These are phyloP conservation scores for Lactarius evosmus DNA, from an alignment of 768 basidiomycete genomes.

Conservation along the genomic window DNA sequence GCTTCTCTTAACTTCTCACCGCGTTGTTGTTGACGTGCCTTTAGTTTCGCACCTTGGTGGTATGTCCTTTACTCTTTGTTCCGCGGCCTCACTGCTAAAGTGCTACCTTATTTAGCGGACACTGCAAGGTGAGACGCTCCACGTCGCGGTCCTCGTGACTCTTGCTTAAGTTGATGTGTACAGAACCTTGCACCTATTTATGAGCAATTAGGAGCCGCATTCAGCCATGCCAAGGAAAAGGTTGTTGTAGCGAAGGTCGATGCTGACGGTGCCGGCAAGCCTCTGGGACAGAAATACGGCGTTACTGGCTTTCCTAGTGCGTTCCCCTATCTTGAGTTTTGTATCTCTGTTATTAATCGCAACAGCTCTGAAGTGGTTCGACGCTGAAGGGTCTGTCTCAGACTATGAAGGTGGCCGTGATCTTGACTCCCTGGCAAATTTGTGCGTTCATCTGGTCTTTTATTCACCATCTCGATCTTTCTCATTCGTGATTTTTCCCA, in stretches of 20 bases:
- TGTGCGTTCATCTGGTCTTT: slow-evolving; percentile 47
- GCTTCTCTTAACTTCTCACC: background rate
- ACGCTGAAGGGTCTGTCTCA: slow-evolving; percentile 52
- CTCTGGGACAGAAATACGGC: slow-evolving; percentile 71
- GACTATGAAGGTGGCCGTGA: slow-evolving; percentile 79
- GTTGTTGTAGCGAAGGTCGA: slow-evolving; percentile 90
- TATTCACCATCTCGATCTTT: slow-evolving; percentile 3
- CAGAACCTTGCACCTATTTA: slow-evolving; percentile 87
- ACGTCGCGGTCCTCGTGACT: background rate
- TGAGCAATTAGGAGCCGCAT: slow-evolving; percentile 89
- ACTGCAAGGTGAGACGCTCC: slow-evolving; percentile 66
- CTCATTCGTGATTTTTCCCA: slow-evolving; percentile 33
- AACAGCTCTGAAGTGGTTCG: slow-evolving; percentile 89
- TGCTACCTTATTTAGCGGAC: slow-evolving; percentile 49
- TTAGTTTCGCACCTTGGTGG: slow-evolving; percentile 89
- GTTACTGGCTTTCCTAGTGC: slow-evolving; percentile 85
- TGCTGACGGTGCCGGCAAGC: slow-evolving; percentile 81
- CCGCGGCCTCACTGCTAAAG: background rate
- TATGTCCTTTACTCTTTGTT: slow-evolving; percentile 37
- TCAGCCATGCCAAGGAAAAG: slow-evolving; percentile 69
- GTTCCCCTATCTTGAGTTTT: slow-evolving; percentile 34
- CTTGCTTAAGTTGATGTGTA: background rate
- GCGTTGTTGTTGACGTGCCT: slow-evolving; percentile 1
- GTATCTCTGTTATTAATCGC: slow-evolving; percentile 18
- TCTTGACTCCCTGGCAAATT: slow-evolving; percentile 67